Conservation (phyloP, 352 stramenopile genomes). For the Phytopythium sindhum region DNA sequence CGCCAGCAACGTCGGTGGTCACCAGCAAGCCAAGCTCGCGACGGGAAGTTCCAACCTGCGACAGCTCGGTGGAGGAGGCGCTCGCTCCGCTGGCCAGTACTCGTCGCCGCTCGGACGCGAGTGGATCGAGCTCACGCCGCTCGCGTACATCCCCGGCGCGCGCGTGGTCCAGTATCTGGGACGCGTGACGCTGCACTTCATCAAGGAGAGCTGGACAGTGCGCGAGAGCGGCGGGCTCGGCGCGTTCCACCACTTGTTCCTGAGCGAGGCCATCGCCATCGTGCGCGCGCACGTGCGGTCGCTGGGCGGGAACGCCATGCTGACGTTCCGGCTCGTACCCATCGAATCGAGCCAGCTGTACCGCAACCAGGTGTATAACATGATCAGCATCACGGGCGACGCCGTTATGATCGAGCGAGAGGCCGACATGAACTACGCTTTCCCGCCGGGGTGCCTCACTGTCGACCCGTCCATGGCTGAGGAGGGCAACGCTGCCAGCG, state of each 20-base stretch:
- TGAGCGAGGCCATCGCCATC: conserved; percentile 86
- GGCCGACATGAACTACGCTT: conserved; percentile 28
- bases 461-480: conserved; percentile 24
- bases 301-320: conserved; percentile 81
- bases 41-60: background rate
- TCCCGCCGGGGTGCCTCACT: conserved; percentile 23
- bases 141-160: conserved; percentile 73
- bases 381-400: conserved; percentile 89
- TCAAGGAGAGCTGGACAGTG: conserved; percentile 89
- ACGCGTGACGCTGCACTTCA: conserved; percentile 87
- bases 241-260: conserved; percentile 86
- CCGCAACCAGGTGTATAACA: conserved; percentile 91
- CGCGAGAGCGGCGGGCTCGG: conserved; percentile 81
- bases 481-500: conserved; percentile 16
- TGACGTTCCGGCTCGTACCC: conserved; percentile 82
- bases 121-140: conserved; percentile 82
- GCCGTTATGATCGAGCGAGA: conserved; percentile 78
- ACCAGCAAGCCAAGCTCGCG: background rate
- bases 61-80: background rate
- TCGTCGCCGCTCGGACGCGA: conserved; percentile 45
- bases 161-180: conserved; percentile 77
- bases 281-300: conserved; percentile 81
- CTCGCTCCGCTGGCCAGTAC: background rate
- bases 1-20: background rate
- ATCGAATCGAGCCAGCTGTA: conserved; percentile 88